Percentiles rank a stretch among this genome's conserved stretches.
phyloP scores from a whole-genome alignment of 306 rosid genomes.

The Quercus berberidifolia region DNA sequence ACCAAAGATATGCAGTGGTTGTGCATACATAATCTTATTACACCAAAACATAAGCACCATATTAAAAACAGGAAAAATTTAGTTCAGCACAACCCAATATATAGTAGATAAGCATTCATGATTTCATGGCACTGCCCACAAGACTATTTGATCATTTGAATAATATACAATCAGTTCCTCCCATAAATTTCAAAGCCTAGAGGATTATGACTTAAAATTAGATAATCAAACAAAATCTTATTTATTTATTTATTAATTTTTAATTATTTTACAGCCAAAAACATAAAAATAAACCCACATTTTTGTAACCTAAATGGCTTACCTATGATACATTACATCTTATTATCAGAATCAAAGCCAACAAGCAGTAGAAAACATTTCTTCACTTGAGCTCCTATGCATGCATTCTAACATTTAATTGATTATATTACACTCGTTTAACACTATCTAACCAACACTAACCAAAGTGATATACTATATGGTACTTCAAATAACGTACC shows the following conservation, averaged over 20 bases:
- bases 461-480: no score
- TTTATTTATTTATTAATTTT: no score
- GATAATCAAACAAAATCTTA: no score
- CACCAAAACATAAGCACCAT: not conserved
- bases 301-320: no score
- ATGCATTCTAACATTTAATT: not conserved
- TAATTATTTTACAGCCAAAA: no score
- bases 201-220: not conserved
- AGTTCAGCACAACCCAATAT: not conserved
- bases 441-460: not conserved
- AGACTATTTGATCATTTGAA: not conserved
- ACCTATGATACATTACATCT: no score
- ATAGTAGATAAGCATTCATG: not conserved
- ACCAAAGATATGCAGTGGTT: no score
- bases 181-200: not conserved
- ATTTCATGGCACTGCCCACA: not conserved
- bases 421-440: not conserved
- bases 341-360: no score
- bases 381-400: not conserved
- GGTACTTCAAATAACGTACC: not conserved
- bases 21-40: not conserved
- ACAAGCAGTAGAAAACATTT: not conserved
- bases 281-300: no score
- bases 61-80: not conserved
- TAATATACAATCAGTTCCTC: not conserved